Evolutionary conservation across 2,329 filamentous ascomycete genomes (phyloP).

Genomic region (Myriosclerotinia curreyana): DNA sequence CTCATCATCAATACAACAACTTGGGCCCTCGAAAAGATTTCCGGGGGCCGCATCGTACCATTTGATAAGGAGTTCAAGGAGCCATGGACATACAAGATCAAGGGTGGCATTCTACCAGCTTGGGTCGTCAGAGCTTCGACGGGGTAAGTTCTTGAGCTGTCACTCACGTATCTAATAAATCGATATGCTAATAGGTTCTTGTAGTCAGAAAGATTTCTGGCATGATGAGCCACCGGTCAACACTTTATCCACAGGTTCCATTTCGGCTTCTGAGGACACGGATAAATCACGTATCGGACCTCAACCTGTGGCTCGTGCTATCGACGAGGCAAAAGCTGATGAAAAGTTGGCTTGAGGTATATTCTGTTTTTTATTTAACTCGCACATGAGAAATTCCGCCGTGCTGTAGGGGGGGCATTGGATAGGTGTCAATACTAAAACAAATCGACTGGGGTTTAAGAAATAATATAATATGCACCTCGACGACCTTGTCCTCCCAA

Average conservation of each 20-base stretch:
- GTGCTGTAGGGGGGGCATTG: not conserved
- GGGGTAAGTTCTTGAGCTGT: conserved; percentile 1
- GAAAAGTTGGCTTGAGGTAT: conserved; percentile 10
- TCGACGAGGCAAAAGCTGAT: not conserved
- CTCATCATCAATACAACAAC: conserved; percentile 71
- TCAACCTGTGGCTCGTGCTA: conserved; percentile 1
- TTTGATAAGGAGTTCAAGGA: conserved; percentile 74
- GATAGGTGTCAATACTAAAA: too few species aligned
- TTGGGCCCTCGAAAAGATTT: conserved; percentile 64
- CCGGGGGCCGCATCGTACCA: conserved; percentile 68
- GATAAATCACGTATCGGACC: not conserved
- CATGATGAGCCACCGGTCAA: conserved; percentile 23
- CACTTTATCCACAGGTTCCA: conserved; percentile 1
- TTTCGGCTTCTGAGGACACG: not conserved
- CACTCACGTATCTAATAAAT: too few species aligned
- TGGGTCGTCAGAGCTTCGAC: conserved; percentile 59
- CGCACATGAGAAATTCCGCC: not conserved
- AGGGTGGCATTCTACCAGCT: conserved; percentile 69
- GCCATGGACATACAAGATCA: conserved; percentile 73
- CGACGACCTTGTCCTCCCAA: too few species aligned
- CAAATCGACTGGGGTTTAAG: too few species aligned
- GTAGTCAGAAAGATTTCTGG: conserved; percentile 42
- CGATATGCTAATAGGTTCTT: conserved; percentile 39
- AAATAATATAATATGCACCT: too few species aligned
- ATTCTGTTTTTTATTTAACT: not conserved